These are phyloP conservation scores for Aureobasidium lini DNA, from an alignment of 2,329 filamentous ascomycete species.

Conservation along the genomic window DNA sequence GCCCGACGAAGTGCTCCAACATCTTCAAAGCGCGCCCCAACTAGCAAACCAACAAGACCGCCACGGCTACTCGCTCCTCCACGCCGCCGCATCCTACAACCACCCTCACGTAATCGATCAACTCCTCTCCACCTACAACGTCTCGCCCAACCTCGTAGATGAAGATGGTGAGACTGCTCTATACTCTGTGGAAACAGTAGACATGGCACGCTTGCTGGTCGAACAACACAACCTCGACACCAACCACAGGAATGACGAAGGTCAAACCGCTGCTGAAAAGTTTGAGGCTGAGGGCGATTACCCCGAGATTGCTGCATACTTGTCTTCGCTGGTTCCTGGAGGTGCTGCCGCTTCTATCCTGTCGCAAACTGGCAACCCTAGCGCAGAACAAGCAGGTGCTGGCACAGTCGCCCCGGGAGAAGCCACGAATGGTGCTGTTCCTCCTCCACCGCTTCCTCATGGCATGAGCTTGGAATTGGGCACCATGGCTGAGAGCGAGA, in stretches of 20 bases:
- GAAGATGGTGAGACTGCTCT: constrained; percentile 92
- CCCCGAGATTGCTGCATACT: constrained; percentile 65
- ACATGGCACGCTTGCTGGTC: constrained; percentile 70
- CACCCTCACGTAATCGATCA: constrained; percentile 63
- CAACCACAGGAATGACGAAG: constrained; percentile 60
- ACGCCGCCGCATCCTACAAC: constrained; percentile 88
- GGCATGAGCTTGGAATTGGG: constrained; percentile 73
- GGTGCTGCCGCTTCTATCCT: constrained; percentile 22
- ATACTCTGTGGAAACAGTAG: constrained; percentile 78
- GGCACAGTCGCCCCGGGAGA: constrained; percentile 24
- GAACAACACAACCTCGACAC: constrained; percentile 72
- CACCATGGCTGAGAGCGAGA: constrained; percentile 54
- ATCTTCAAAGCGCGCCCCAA: constrained; percentile 66
- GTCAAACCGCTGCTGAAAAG: constrained; percentile 72
- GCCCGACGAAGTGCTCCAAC: constrained; percentile 61
- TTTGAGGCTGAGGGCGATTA: constrained; percentile 73
- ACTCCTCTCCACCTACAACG: constrained; percentile 56
- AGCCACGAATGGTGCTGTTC: constrained; percentile 23
- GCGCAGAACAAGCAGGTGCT: constrained; percentile 24
- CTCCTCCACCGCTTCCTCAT: constrained; percentile 60
- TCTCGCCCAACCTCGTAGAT: constrained; percentile 73
- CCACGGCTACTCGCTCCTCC: constrained; percentile 88
- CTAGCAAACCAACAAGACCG: constrained; percentile 76
- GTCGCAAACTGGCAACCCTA: constrained; percentile 20
- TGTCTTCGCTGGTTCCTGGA: constrained; percentile 36